Evolutionary conservation across 306 rosid genomes (phyloP).

Genomic region (Phaseolus lunatus): DNA sequence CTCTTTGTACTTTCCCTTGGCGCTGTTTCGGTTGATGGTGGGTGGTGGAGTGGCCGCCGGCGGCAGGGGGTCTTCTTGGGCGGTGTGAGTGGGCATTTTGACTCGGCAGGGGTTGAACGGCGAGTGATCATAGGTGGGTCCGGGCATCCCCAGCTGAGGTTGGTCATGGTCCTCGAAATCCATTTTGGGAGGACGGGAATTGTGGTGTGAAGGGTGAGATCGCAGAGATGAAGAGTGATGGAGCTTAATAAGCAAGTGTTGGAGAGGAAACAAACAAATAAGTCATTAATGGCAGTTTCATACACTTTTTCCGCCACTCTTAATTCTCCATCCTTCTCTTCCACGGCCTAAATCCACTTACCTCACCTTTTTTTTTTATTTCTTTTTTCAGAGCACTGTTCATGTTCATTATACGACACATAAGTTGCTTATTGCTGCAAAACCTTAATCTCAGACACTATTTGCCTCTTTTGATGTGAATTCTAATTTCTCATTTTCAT

Average conservation of each 20-base stretch:
- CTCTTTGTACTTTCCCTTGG: constrained; percentile 65
- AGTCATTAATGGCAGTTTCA: not conserved
- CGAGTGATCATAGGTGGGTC: constrained; percentile 48
- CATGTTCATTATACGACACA: not conserved
- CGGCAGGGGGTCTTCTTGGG: not conserved
- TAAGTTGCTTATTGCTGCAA: not conserved
- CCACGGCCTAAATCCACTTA: not conserved
- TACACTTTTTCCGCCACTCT: not conserved
- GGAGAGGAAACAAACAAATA: not conserved
- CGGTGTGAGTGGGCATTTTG: constrained; percentile 40
- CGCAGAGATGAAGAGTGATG: not conserved
- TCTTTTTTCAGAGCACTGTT: not conserved
- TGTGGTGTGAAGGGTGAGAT: not conserved
- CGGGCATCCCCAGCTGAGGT: not conserved
- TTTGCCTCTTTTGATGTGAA: too few species aligned
- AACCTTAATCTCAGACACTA: too few species aligned
- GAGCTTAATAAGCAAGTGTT: not conserved
- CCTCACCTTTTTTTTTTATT: not conserved
- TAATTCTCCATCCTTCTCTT: not conserved
- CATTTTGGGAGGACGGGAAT: not conserved
- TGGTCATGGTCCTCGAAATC: not conserved
- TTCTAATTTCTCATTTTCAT: too few species aligned
- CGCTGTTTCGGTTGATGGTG: not conserved
- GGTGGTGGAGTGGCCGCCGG: constrained; percentile 38
- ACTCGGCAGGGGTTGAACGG: constrained; percentile 48